Evolutionary conservation across 179 eudicot species (phyloP).

Genomic region (Silene noctiflora): DNA sequence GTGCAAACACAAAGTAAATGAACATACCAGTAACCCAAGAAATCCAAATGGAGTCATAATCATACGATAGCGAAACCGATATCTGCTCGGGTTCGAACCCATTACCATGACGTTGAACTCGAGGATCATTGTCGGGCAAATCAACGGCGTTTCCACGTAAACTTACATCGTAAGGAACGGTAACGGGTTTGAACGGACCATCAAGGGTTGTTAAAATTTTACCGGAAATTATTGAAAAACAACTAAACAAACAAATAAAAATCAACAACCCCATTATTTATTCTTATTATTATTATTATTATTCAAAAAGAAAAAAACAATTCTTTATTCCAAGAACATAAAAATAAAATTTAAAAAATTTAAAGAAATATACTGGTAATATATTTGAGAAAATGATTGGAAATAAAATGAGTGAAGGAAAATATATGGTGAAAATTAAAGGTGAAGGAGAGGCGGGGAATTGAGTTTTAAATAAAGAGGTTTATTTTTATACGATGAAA

Average conservation of each 20-base stretch:
- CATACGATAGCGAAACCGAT: slow-evolving; percentile 63
- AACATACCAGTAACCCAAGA: slow-evolving; percentile 86
- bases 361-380: neutral
- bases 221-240: neutral
- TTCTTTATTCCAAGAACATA: neutral
- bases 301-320: neutral
- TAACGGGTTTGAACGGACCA: slow-evolving; percentile 40
- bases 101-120: slow-evolving; percentile 53
- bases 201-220: neutral
- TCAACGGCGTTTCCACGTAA: slow-evolving; percentile 78
- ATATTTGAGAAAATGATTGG: neutral
- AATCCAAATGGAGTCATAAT: slow-evolving; percentile 80
- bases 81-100: slow-evolving; percentile 87
- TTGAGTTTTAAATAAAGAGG: neutral
- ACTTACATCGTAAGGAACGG: slow-evolving; percentile 63
- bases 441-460: slow-evolving; percentile 17
- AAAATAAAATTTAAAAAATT: neutral
- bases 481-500: neutral
- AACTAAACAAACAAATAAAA: neutral
- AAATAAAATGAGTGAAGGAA: slow-evolving; percentile 3
- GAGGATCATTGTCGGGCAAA: slow-evolving; percentile 71
- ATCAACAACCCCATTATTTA: slow-evolving; percentile 23
- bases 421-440: neutral
- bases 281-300: neutral
- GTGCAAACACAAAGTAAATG: too few relatives aligned